phyloP scores from a whole-genome alignment of 352 stramenopile genomes.

The Globisporangium camurandrum region DNA sequence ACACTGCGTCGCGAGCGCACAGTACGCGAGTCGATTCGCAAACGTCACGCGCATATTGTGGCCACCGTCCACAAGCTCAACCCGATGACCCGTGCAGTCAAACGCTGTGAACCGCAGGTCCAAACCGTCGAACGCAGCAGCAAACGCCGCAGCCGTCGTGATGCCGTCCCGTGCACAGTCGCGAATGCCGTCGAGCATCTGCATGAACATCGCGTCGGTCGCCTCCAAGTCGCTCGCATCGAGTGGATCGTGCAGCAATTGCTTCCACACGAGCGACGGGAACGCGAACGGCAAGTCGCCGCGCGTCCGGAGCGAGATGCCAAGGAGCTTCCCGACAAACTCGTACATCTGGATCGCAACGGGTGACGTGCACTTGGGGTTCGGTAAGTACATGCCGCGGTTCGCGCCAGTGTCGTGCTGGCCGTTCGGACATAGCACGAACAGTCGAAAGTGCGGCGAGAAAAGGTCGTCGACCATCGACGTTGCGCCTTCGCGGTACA shows the following conservation, averaged over 20 bases:
- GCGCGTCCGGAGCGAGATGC: conserved; percentile 89
- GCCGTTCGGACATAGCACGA: conserved; percentile 81
- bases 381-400: conserved; percentile 83
- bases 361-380: conserved; percentile 83
- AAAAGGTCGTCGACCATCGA: conserved; percentile 89
- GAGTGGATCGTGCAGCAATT: conserved; percentile 77
- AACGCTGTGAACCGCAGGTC: conserved; percentile 78
- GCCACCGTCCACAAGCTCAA: conserved; percentile 78
- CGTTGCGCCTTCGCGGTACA: conserved; percentile 84
- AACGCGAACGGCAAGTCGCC: conserved; percentile 91
- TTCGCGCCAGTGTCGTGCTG: conserved; percentile 84
- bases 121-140: conserved; percentile 64
- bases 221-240: conserved; percentile 78
- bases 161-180: conserved; percentile 81
- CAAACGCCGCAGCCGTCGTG: conserved; percentile 69
- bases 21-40: conserved; percentile 83
- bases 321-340: conserved; percentile 92
- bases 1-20: conserved; percentile 63
- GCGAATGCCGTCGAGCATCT: conserved; percentile 85
- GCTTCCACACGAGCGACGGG: conserved; percentile 91
- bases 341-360: conserved; percentile 89
- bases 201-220: conserved; percentile 86
- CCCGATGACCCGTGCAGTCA: conserved; percentile 74
- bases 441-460: conserved; percentile 75
- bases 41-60: conserved; percentile 65